A percentile compares a stretch with the other conserved stretches of the same genome.
These are phyloP conservation scores for Articulospora tetracladia DNA, from an alignment of 495 filamentous ascomycete genomes.

Conservation along the genomic window DNA sequence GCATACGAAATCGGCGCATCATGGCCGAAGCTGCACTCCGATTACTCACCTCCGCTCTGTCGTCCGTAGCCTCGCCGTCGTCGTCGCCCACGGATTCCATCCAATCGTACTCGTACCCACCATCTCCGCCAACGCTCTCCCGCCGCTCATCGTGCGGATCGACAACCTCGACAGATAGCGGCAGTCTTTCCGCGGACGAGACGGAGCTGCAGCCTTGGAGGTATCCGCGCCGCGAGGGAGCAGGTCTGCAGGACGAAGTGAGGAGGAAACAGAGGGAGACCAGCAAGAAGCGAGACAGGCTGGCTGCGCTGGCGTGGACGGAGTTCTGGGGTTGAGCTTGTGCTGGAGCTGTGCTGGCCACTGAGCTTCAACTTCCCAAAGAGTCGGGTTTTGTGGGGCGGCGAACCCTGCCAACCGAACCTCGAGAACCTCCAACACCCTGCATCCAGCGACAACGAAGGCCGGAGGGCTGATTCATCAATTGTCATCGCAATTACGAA, in stretches of 20 bases:
- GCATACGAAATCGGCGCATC: too few relatives aligned
- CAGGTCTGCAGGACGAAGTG: slow-evolving; percentile 15
- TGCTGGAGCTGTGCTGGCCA: neutral
- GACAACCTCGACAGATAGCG: neutral
- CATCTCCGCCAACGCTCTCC: neutral
- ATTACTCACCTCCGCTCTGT: slow-evolving; percentile 10
- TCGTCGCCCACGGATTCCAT: neutral
- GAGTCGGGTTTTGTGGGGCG: neutral
- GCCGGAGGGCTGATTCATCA: neutral
- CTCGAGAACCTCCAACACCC: neutral
- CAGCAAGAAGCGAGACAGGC: neutral
- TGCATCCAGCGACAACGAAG: neutral
- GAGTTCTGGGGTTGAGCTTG: slow-evolving; percentile 18
- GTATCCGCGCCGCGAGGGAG: neutral
- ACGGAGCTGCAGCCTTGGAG: slow-evolving; percentile 16
- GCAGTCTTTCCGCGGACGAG: slow-evolving; percentile 1
- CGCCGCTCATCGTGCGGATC: neutral
- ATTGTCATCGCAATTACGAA: neutral
- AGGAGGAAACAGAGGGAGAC: slow-evolving; percentile 7
- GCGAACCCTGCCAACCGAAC: neutral
- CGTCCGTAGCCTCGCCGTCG: neutral
- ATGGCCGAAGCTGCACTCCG: slow-evolving; percentile 23
- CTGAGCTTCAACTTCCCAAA: neutral
- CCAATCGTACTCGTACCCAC: neutral
- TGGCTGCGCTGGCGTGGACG: slow-evolving; percentile 12